Percentiles rank a stretch among this genome's conserved stretches.
Conservation (phyloP, 345 rosid species). For the Euphorbia lathyris region DNA sequence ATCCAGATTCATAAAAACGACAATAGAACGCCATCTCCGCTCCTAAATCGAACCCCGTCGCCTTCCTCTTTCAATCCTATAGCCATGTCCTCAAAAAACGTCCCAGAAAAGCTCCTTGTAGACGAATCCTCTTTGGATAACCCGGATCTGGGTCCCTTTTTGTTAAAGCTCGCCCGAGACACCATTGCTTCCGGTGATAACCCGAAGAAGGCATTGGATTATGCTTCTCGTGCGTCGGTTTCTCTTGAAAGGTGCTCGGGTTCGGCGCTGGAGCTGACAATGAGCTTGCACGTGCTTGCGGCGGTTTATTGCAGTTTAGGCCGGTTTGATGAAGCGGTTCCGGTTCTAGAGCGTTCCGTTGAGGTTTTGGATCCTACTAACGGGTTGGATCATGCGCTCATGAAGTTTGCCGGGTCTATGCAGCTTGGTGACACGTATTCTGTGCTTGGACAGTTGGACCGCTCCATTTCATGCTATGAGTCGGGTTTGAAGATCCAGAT, state of each 20-base stretch:
- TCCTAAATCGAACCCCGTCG: conserved; percentile 21
- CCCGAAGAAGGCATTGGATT: conserved; percentile 34
- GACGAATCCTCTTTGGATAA: conserved; percentile 26
- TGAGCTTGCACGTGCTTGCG: conserved; percentile 46
- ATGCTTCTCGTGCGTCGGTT: conserved; percentile 39
- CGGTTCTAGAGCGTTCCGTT: conserved; percentile 43
- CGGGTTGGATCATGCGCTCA: conserved; percentile 41
- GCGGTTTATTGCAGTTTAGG: conserved; percentile 43
- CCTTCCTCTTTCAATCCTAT: conserved; percentile 24
- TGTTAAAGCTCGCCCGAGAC: conserved; percentile 37
- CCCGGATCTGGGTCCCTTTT: conserved; percentile 37
- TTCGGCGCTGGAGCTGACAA: conserved; percentile 34
- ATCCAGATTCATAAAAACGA: conserved; percentile 9
- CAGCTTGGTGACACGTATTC: conserved; percentile 55
- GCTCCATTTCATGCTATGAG: conserved; percentile 41
- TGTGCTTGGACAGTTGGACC: conserved; percentile 41
- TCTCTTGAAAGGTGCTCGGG: conserved; percentile 37
- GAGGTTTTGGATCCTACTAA: conserved; percentile 18
- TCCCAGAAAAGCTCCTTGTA: conserved; percentile 15
- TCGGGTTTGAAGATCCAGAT: conserved; percentile 45
- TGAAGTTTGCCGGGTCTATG: conserved; percentile 50
- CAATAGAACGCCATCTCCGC: conserved; percentile 24
- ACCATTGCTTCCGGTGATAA: conserved; percentile 17
- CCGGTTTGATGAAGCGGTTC: conserved; percentile 42
- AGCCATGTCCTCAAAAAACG: conserved; percentile 12